Evolutionary conservation across 1,284 basidiomycete genomes (phyloP), one percentile per base, ranked within the genome.

Genomic region (Schizophyllum amplum): DNA sequence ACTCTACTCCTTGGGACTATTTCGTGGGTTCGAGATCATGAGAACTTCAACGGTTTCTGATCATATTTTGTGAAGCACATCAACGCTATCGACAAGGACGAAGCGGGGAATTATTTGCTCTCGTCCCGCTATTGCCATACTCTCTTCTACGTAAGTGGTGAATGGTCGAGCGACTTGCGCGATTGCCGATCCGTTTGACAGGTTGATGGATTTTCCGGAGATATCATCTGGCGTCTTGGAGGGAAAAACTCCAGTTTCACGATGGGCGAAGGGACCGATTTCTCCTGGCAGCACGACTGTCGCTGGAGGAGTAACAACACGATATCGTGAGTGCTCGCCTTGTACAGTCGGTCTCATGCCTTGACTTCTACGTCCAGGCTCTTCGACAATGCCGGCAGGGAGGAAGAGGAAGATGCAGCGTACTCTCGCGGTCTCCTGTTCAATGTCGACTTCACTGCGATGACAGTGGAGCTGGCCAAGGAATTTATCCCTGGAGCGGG

Each of bases 211-310:
- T 4, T 27, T 2, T 47, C 56, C 13, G 62, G 62, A 11, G 52
- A 59, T 6, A 59, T 64, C 48, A 7, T 62, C 4, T 64, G 62
- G 62, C 61, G 61, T 15, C 60, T 64, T 24, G 62, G 62, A 33
- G 62, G 62, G 1, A 64, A 60, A 26, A 52, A 33, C n/a, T 60
- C 58, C 0, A 53, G 55, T 51, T 64, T 63, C 27, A 60, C 59
- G 9, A 15, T 54, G 4, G 55, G 54, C 5, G 56, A 55, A 47
- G 56, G 59, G 6, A 52, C 58, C 0, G 24, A 57, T 21, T 62
- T 64, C 54, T 46, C 54, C 21, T 62, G 61, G 58, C 62, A 64
- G 58, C 62, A 64, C 54, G 57, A 64, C 25, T 59, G 54, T 4
- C 53, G 60, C 9, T 57, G 59, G 56, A 59, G 55, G 9, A 49